A percentile compares a stretch with the other conserved stretches of the same genome.
Conservation (phyloP, 306 rosid species). For the Begonia peltatifolia region DNA sequence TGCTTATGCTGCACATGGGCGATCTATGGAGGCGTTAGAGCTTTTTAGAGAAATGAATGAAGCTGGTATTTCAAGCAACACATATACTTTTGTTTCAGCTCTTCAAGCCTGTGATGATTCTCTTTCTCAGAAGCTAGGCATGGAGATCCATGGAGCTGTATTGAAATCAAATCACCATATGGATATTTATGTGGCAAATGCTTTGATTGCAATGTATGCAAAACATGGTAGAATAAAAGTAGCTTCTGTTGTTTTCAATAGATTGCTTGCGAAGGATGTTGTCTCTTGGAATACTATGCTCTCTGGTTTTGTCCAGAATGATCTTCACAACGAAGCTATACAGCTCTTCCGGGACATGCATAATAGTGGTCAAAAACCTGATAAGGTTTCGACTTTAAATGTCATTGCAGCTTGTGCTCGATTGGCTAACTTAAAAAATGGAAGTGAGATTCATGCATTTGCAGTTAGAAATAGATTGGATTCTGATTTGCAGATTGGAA, state of each 20-base stretch:
- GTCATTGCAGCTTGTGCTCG: conserved; percentile 44
- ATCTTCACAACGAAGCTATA: conserved; percentile 30
- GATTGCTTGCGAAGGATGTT: conserved; percentile 33
- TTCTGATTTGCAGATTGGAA: conserved; percentile 42
- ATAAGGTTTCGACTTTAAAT: conserved; percentile 44
- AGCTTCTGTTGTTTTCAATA: conserved; percentile 29
- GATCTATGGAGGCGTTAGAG: conserved; percentile 30
- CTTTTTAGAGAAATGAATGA: conserved; percentile 42
- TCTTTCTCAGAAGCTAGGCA: conserved; percentile 25
- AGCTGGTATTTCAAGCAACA: conserved; percentile 18
- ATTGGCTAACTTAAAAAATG: conserved; percentile 30
- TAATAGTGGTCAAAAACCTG: conserved; percentile 29
- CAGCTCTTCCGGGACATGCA: conserved; percentile 32
- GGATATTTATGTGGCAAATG: conserved; percentile 48
- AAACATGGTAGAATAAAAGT: conserved; percentile 35
- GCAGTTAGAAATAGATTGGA: conserved; percentile 40
- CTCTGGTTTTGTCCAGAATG: conserved; percentile 55
- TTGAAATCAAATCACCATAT: conserved; percentile 28
- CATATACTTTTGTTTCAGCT: conserved; percentile 51
- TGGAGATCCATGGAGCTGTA: conserved; percentile 44
- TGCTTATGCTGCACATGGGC: conserved; percentile 34
- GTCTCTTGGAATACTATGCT: conserved; percentile 60
- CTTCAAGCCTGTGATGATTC: conserved; percentile 59
- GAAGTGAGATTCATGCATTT: conserved; percentile 60
- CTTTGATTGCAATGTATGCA: conserved; percentile 55